Evolutionary conservation across 768 basidiomycete genomes (phyloP).

Genomic region (Clitopilus passeckerianus): DNA sequence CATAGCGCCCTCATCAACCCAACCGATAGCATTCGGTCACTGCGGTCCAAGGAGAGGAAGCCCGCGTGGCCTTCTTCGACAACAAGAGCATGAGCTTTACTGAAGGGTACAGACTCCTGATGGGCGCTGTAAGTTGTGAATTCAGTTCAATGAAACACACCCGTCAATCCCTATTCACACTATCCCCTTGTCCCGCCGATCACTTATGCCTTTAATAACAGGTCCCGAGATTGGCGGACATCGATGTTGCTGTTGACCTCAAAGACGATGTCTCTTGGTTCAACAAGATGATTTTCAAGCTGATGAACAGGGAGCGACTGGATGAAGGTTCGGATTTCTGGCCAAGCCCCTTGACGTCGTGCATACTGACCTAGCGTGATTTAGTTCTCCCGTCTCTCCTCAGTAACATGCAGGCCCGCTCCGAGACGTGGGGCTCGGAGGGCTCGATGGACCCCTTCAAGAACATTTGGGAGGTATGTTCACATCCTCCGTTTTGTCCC

Average conservation of each 20-base stretch:
- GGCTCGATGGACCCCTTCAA: conserved; percentile 27
- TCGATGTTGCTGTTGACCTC: conserved; percentile 8
- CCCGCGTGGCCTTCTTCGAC: conserved; percentile 23
- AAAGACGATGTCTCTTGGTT: conserved; percentile 11
- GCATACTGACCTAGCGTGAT: neutral
- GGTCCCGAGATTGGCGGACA: conserved; percentile 18
- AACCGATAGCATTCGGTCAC: conserved; percentile 14
- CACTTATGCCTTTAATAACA: neutral
- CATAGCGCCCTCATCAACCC: neutral
- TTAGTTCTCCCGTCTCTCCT: conserved; percentile 21
- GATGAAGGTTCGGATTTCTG: conserved; percentile 12
- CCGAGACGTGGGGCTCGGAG: conserved; percentile 19
- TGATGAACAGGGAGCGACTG: conserved; percentile 18
- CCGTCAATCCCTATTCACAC: neutral
- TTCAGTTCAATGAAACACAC: neutral
- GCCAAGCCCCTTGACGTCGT: neutral
- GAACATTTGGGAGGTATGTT: conserved; percentile 23
- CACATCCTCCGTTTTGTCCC: neutral
- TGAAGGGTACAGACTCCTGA: conserved; percentile 27
- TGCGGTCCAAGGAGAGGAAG: conserved; percentile 7
- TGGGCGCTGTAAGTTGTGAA: conserved; percentile 21
- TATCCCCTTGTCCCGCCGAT: neutral
- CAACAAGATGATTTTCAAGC: conserved; percentile 14
- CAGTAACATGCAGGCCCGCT: conserved; percentile 17
- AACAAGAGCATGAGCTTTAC: conserved; percentile 19